These are phyloP conservation scores for Psilocybe sp. DNA, from an alignment of 768 basidiomycete species.

Conservation along the genomic window DNA sequence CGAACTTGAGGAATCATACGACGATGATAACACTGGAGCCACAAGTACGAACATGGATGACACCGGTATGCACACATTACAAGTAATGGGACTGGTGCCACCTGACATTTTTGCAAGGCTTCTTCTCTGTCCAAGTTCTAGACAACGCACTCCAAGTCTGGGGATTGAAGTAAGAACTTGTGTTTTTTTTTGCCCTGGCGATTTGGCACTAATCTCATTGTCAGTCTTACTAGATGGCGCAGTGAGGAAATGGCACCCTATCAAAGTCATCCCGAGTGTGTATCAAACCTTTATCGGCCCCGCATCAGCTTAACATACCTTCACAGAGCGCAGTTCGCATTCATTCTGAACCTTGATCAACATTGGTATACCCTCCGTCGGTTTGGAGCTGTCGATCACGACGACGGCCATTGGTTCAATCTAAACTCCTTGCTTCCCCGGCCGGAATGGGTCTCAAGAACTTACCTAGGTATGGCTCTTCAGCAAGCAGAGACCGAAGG, in stretches of 20 bases:
- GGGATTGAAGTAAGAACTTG: slow-evolving; percentile 64
- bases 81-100: neutral
- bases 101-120: slow-evolving; percentile 47
- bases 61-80: slow-evolving; percentile 51
- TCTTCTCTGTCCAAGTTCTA: slow-evolving; percentile 89
- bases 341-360: slow-evolving; percentile 80
- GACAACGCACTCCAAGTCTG: slow-evolving; percentile 83
- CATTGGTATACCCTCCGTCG: slow-evolving; percentile 90
- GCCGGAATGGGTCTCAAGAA: slow-evolving; percentile 82
- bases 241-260: slow-evolving; percentile 77
- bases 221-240: slow-evolving; percentile 80
- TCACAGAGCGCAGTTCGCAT: slow-evolving; percentile 68
- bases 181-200: neutral
- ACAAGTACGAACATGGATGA: slow-evolving; percentile 87
- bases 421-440: slow-evolving; percentile 69
- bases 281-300: slow-evolving; percentile 12
- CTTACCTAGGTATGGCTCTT: slow-evolving; percentile 82
- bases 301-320: neutral
- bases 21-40: slow-evolving; percentile 39
- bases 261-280: slow-evolving; percentile 76
- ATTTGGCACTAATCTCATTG: neutral
- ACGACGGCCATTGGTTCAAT: slow-evolving; percentile 82
- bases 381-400: slow-evolving; percentile 60
- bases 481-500: slow-evolving; percentile 88
- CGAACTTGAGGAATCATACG: slow-evolving; percentile 57